Evolutionary conservation across 2,329 filamentous ascomycete genomes (phyloP).

Genomic region (Pezicula carpinea): DNA sequence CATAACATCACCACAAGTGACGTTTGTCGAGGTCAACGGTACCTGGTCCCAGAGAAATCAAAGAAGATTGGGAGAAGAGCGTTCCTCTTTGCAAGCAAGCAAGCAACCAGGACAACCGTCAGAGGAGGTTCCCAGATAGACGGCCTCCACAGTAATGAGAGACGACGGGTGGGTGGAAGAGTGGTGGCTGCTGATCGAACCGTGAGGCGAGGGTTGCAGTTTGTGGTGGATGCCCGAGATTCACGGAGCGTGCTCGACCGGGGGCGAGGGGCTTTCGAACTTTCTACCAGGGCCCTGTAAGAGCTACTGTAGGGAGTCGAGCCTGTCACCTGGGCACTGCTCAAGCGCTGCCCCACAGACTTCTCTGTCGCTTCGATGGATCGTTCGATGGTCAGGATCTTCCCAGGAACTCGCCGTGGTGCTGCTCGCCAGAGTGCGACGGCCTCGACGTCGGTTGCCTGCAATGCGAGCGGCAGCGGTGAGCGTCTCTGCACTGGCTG

Average conservation of each 20-base stretch:
- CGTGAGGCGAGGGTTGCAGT: too few species aligned
- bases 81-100: background rate
- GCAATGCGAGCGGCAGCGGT: too few species aligned
- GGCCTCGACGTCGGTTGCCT: too few species aligned
- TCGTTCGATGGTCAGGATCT: conserved; percentile 1
- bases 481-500: background rate
- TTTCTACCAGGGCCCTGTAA: too few species aligned
- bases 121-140: too few species aligned
- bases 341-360: background rate
- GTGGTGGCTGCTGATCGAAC: too few species aligned
- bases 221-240: background rate
- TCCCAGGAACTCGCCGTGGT: background rate
- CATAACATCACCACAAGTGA: conserved; percentile 1
- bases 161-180: too few species aligned
- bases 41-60: background rate
- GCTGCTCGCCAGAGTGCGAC: background rate
- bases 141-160: too few species aligned
- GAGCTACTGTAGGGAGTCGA: too few species aligned
- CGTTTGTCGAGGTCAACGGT: conserved; percentile 1
- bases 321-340: conserved; percentile 1
- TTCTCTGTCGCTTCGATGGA: background rate
- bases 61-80: background rate
- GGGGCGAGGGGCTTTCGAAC: background rate
- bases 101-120: too few species aligned
- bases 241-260: background rate